These are phyloP conservation scores for Trichoderma semiorbis DNA, from an alignment of 2,329 filamentous ascomycete genomes.

Conservation along the genomic window DNA sequence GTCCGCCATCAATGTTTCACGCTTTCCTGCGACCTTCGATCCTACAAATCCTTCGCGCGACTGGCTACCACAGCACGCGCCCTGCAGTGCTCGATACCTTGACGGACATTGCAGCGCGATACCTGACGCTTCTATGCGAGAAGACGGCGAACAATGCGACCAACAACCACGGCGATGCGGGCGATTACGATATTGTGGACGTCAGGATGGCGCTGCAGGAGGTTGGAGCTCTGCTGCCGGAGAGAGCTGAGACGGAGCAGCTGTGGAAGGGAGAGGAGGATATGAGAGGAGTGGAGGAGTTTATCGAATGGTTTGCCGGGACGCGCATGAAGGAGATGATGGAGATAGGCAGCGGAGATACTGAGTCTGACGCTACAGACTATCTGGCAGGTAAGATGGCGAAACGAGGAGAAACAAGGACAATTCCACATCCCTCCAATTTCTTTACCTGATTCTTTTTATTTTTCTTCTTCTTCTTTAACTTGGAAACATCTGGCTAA, in stretches of 20 bases:
- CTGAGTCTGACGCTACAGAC: conserved; percentile 61
- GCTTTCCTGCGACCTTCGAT: conserved; percentile 82
- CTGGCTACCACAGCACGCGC: conserved; percentile 80
- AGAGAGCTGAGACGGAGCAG: conserved; percentile 65
- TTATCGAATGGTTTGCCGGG: conserved; percentile 75
- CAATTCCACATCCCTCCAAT: background rate
- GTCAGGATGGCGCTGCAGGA: conserved; percentile 83
- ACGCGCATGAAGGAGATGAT: conserved; percentile 74
- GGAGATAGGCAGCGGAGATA: conserved; percentile 72
- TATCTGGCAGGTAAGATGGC: conserved; percentile 58
- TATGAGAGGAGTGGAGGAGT: conserved; percentile 70
- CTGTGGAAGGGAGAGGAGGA: conserved; percentile 71
- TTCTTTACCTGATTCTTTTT: background rate
- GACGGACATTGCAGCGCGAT: conserved; percentile 81
- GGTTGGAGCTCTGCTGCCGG: conserved; percentile 69
- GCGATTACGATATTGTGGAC: conserved; percentile 59
- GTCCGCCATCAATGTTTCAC: conserved; percentile 54
- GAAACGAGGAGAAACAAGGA: background rate
- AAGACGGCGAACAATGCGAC: conserved; percentile 68
- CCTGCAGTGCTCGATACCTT: conserved; percentile 81
- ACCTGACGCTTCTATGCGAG: conserved; percentile 71
- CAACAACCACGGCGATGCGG: conserved; percentile 60
- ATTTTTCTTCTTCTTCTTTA: background rate
- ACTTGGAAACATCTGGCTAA: conserved; percentile 37
- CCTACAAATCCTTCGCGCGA: conserved; percentile 85